Base-by-base conservation (phyloP, 139 green algal genomes). In the Chlorella sp. region DNA sequence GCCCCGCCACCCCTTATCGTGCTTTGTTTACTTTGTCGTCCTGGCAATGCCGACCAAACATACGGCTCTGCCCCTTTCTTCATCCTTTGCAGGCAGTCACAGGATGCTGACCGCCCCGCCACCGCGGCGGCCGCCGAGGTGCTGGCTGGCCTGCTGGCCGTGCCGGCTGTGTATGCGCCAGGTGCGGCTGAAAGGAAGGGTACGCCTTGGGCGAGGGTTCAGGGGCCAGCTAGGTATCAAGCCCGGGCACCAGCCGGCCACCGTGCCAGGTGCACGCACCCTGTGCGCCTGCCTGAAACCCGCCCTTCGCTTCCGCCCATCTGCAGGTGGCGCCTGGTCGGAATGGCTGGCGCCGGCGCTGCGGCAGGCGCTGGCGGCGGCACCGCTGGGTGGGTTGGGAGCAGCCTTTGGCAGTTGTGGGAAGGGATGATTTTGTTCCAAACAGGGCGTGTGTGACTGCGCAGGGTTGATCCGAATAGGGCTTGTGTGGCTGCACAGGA, bases 381-480 rank as follows among this genome's bases (percentile, higher is more conserved):
- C 85, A 2, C 93, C 88, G 1, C 83, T 96, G 73, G 94, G 96
- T 73, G 79, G 94, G 85, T 78, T 77, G n/a, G n/a, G n/a, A n/a
- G 1, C 81, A 87, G 32, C 60, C 76, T 19, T 96, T 93, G 93
- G n/a, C n/a, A n/a, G 84, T 2, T 34, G 87, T 30, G 81, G 85
- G 30, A 62, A n/a, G 30, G 58, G 84, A 56, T 58, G 46, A 7
- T 87, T 83, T 83, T 48, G 5, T 83, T 43, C n/a, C n/a, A n/a
- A n/a, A n/a, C n/a, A n/a, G n/a, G n/a, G n/a, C n/a, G n/a, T n/a
- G n/a, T n/a, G n/a, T n/a, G n/a, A n/a, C n/a, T n/a, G n/a, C n/a
- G n/a, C n/a, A n/a, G n/a, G n/a, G n/a, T n/a, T n/a, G n/a, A n/a
- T n/a, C n/a, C n/a, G n/a, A n/a, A n/a, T n/a, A n/a, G n/a, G n/a